A percentile compares a stretch with the other conserved stretches of the same genome.
Evolutionary conservation across 352 stramenopile species (phyloP).

Genomic region (Globisporangium splendens): DNA sequence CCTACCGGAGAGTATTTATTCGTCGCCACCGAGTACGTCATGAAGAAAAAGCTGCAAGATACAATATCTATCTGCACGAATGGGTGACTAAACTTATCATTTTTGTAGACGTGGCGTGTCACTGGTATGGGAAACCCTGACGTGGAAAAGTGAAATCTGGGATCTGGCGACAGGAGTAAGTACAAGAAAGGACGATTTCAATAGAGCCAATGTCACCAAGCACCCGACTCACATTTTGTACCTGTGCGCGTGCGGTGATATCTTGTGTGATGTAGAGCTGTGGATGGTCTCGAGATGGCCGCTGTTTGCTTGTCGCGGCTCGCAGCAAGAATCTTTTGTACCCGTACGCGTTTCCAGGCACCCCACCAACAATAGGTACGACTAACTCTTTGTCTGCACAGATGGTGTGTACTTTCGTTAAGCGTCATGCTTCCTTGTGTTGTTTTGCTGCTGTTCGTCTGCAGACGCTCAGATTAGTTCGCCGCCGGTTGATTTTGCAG

Average conservation of each 20-base stretch:
- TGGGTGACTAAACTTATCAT: not conserved
- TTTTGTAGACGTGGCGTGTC: conserved; percentile 42
- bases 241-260: too few species aligned
- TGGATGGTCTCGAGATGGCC: conserved; percentile 69
- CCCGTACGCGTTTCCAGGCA: conserved; percentile 64
- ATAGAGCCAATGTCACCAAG: too few species aligned
- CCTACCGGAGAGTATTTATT: conserved; percentile 86
- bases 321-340: conserved; percentile 57
- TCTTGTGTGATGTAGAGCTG: conserved; percentile 33
- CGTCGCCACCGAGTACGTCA: conserved; percentile 55
- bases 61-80: too few species aligned
- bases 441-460: not conserved
- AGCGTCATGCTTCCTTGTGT: not conserved
- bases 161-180: conserved; percentile 58
- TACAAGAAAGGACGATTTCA: too few species aligned
- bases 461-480: conserved; percentile 73
- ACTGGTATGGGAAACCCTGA: conserved; percentile 77
- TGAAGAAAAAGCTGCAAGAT: not conserved
- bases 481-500: conserved; percentile 59
- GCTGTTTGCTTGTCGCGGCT: conserved; percentile 60
- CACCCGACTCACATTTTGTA: not conserved
- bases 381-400: not conserved
- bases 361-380: conserved; percentile 57
- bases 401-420: not conserved
- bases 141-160: conserved; percentile 80